Percentiles rank a stretch among this genome's conserved stretches.
These are phyloP conservation scores for Leccinum pellstonianum DNA, from an alignment of 768 basidiomycete genomes.

Conservation along the genomic window DNA sequence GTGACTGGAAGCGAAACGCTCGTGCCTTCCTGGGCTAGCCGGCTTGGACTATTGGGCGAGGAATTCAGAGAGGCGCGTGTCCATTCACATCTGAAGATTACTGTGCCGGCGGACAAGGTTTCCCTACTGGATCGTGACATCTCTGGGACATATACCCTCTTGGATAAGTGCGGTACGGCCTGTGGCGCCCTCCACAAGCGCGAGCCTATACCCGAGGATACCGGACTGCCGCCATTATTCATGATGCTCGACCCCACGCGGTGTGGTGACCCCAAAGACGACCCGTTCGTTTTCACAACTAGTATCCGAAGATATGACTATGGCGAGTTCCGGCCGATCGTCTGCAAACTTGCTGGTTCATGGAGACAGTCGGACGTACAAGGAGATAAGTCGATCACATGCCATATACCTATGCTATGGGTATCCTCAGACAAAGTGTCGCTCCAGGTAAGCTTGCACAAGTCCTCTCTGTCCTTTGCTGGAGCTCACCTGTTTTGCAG, in stretches of 20 bases:
- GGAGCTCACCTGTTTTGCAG: slow-evolving; percentile 35
- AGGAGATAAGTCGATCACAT: slow-evolving; percentile 49
- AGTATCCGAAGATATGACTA: slow-evolving; percentile 77
- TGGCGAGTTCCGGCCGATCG: slow-evolving; percentile 74
- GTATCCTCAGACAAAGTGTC: slow-evolving; percentile 44
- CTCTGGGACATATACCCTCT: slow-evolving; percentile 72
- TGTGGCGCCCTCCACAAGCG: slow-evolving; percentile 80
- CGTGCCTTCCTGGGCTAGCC: slow-evolving; percentile 83
- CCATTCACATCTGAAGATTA: slow-evolving; percentile 62
- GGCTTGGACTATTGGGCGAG: slow-evolving; percentile 67
- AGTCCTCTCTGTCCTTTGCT: neutral
- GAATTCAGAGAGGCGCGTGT: slow-evolving; percentile 68
- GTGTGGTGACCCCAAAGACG: slow-evolving; percentile 68
- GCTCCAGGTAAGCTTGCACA: slow-evolving; percentile 48
- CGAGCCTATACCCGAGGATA: slow-evolving; percentile 41
- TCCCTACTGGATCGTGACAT: slow-evolving; percentile 72
- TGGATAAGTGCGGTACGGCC: slow-evolving; percentile 88
- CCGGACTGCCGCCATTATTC: slow-evolving; percentile 56
- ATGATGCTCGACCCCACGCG: slow-evolving; percentile 87
- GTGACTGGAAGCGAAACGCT: slow-evolving; percentile 59
- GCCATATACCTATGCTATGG: slow-evolving; percentile 69
- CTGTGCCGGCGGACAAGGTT: slow-evolving; percentile 48
- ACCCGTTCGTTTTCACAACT: slow-evolving; percentile 83
- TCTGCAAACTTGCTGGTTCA: slow-evolving; percentile 67
- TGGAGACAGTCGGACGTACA: slow-evolving; percentile 73